Evolutionary conservation across 257 asterid species (phyloP), one percentile per base, ranked within the genome.

Genomic region (Petunia secreta): DNA sequence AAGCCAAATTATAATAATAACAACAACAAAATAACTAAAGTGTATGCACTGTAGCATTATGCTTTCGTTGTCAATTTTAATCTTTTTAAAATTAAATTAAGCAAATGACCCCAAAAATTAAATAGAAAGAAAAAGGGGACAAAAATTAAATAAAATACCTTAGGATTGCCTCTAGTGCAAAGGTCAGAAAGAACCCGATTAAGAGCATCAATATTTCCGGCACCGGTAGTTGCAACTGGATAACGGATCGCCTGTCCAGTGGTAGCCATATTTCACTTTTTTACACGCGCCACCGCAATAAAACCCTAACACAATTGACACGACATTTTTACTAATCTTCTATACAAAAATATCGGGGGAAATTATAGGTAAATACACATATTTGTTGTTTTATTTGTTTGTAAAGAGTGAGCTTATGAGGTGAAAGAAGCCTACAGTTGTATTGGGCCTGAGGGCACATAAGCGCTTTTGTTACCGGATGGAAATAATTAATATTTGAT

Each of bases 121-220:
- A 68, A 65, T 11, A 3, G 14, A 59, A 2, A 77, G 1, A 55
- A 16, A 48, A 64, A 14, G 8, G 10, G 25, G 25, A 25, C 25
- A 68, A 9, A 13, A 7, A 41, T 9, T 34, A 4, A 65, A 53
- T n/a, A n/a, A 6, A 41, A 16, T 34, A 92, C 97, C 97, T 90
- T 91, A 15, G 92, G 94, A 84, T 80, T 89, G 55, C 93, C 92
- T 43, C 92, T 90, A 77, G 86, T 86, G 86, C 96, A 94, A 65
- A 94, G 90, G 79, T 91, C 97, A 9, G 93, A 85, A 34, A 94
- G 90, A 3, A 93, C 87, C 15, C 94, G 85, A 53, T 92, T 87
- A 75, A 95, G 91, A 25, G 94, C 87, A 66, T 95, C 99, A 38
- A 91, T 81, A 82, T 90, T 90, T 14, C 91, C 91, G 25, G 92